Evolutionary conservation across 352 stramenopile species (phyloP).

Genomic region (Globisporangium paroecandrum): DNA sequence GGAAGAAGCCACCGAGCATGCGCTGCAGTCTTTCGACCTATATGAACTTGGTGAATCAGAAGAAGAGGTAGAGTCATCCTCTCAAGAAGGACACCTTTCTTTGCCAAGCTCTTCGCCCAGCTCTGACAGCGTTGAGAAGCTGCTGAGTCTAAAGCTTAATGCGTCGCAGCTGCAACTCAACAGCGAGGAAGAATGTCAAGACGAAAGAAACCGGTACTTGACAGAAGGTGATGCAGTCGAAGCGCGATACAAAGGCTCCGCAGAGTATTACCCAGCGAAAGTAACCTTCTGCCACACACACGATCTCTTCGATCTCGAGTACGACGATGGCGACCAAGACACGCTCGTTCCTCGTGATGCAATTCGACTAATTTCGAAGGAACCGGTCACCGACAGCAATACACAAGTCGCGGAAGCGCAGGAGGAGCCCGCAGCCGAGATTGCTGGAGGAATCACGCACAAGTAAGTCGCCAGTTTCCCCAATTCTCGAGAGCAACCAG

Average conservation of each 20-base stretch:
- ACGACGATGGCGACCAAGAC: slow-evolving; percentile 9
- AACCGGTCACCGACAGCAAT: not conserved
- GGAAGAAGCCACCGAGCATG: not conserved
- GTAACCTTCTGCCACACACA: slow-evolving; percentile 6
- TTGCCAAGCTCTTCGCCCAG: not conserved
- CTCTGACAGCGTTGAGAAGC: not conserved
- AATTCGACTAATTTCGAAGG: not conserved
- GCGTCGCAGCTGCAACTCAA: not conserved
- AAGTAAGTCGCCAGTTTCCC: too few species aligned
- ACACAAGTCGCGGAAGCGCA: not conserved
- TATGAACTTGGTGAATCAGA: not conserved
- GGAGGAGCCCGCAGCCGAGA: not conserved
- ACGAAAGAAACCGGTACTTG: not conserved
- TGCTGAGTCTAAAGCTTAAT: not conserved
- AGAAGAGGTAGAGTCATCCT: slow-evolving; percentile 1
- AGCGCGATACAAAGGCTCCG: not conserved
- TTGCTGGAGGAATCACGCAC: too few species aligned
- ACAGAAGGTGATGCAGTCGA: slow-evolving; percentile 1
- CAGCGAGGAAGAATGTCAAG: not conserved
- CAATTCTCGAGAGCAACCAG: not conserved
- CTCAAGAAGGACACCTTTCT: not conserved
- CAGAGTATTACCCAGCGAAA: slow-evolving; percentile 1
- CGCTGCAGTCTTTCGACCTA: not conserved
- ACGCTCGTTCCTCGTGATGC: slow-evolving; percentile 1
- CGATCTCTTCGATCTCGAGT: slow-evolving; percentile 4